Evolutionary conservation across 495 filamentous ascomycete genomes (phyloP).

Genomic region (Eremomyces bilateralis): DNA sequence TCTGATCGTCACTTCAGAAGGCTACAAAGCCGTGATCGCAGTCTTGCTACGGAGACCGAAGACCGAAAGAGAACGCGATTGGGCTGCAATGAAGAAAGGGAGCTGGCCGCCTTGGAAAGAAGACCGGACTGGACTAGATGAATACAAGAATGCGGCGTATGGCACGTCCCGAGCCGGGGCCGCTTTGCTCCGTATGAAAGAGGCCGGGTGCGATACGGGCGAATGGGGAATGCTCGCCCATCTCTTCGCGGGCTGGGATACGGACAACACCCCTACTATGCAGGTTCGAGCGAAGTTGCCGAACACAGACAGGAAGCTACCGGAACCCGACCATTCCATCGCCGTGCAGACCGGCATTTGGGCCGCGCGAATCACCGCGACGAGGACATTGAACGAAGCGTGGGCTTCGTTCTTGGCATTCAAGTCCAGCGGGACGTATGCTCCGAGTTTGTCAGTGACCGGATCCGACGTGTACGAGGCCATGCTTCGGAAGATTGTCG

Average conservation of each 20-base stretch:
- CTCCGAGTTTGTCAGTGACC: slow-evolving; percentile 1
- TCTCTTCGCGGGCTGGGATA: slow-evolving; percentile 45
- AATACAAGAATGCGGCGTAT: slow-evolving; percentile 30
- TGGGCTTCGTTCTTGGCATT: slow-evolving; percentile 46
- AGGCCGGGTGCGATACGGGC: slow-evolving; percentile 35
- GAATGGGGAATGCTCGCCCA: slow-evolving; percentile 34
- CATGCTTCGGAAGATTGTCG: slow-evolving; percentile 44
- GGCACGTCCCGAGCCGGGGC: slow-evolving; percentile 34
- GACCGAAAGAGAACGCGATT: slow-evolving; percentile 33
- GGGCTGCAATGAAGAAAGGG: slow-evolving; percentile 33
- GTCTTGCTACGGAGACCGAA: slow-evolving; percentile 46
- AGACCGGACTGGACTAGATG: slow-evolving; percentile 35
- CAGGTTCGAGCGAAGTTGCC: slow-evolving; percentile 26
- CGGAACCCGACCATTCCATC: too few relatives aligned
- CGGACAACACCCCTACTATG: slow-evolving; percentile 45
- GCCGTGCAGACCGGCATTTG: slow-evolving; percentile 25
- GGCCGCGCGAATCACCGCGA: slow-evolving; percentile 40
- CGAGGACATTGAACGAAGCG: slow-evolving; percentile 46
- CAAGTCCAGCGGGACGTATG: slow-evolving; percentile 15
- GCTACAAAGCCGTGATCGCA: slow-evolving; percentile 36
- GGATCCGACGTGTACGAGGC: slow-evolving; percentile 27
- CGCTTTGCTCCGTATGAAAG: slow-evolving; percentile 34
- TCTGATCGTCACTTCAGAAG: slow-evolving; percentile 33
- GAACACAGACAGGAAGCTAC: neutral
- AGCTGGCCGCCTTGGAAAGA: slow-evolving; percentile 58